A percentile compares a stretch with the other conserved stretches of the same genome.
Conservation (phyloP, 164 flowering plant species). For the Vitis labrusca region DNA sequence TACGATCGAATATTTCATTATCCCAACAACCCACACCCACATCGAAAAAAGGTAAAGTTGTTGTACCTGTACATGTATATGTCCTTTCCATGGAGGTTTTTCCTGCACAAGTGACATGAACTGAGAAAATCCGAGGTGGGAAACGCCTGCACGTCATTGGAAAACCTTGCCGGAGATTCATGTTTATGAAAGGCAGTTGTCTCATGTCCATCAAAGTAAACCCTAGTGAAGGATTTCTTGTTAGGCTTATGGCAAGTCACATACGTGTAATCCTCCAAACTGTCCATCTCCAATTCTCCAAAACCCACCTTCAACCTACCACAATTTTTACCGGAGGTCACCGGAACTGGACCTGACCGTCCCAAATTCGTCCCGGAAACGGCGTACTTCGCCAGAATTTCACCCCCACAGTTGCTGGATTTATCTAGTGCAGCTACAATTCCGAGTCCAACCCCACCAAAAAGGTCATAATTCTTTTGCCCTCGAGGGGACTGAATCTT, state of each 20-base stretch:
- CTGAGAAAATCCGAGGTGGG: constrained; percentile 58
- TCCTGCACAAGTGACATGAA: constrained; percentile 58
- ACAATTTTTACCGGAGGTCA: constrained; percentile 14
- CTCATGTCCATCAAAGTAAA: constrained; percentile 23
- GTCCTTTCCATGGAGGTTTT: constrained; percentile 66
- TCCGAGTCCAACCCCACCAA: constrained; percentile 30
- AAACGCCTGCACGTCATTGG: constrained; percentile 7
- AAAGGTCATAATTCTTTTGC: constrained; percentile 15
- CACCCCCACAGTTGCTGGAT: constrained; percentile 13
- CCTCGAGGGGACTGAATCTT: constrained; percentile 22
- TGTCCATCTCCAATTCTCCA: constrained; percentile 24
- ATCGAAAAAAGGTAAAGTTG: not conserved
- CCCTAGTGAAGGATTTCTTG: constrained; percentile 33
- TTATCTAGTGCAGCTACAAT: constrained; percentile 43
- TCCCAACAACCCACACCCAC: not conserved
- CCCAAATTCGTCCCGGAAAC: constrained; percentile 20
- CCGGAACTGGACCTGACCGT: constrained; percentile 44
- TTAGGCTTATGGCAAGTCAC: constrained; percentile 46
- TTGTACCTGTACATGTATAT: constrained; percentile 81
- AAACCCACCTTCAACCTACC: not conserved
- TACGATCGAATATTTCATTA: not conserved
- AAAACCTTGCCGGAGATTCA: constrained; percentile 25
- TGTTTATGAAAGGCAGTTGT: constrained; percentile 8
- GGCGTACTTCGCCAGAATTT: constrained; percentile 24
- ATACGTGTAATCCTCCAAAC: constrained; percentile 40